Evolutionary conservation across 441 rosid genomes (phyloP).

Genomic region (Heliophila coronopifolia): DNA sequence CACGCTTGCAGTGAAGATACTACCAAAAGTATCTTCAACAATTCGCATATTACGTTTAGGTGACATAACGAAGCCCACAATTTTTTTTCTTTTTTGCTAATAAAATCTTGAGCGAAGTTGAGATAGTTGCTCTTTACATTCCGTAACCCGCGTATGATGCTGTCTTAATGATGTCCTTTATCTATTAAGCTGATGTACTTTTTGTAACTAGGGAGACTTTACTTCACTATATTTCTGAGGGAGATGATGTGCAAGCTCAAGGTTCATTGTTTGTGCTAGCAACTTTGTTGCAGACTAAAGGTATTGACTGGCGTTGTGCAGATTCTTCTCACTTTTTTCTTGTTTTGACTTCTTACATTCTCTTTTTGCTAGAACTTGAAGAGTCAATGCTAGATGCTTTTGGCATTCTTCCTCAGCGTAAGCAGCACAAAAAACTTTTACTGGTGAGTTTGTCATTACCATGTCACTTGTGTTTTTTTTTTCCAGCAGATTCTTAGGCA

Average conservation of each 20-base stretch:
- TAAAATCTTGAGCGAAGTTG: neutral
- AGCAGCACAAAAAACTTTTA: slow-evolving; percentile 91
- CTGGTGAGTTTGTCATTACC: slow-evolving; percentile 50
- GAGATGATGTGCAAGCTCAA: slow-evolving; percentile 72
- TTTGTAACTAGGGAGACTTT: slow-evolving; percentile 63
- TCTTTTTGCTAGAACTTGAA: slow-evolving; percentile 64
- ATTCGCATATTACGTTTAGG: slow-evolving; percentile 57
- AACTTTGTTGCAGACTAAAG: slow-evolving; percentile 97
- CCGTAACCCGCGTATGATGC: neutral
- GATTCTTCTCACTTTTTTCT: slow-evolving; percentile 12
- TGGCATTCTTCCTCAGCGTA: slow-evolving; percentile 97
- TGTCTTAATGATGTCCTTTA: neutral
- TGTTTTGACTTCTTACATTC: slow-evolving; percentile 27
- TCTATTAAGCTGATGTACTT: slow-evolving; percentile 1
- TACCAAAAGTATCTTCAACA: slow-evolving; percentile 24
- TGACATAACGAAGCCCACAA: too few relatives aligned
- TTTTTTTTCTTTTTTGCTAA: too few relatives aligned
- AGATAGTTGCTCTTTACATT: slow-evolving; percentile 1
- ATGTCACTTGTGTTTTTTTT: neutral
- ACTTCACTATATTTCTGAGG: slow-evolving; percentile 58
- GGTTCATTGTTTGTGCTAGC: slow-evolving; percentile 90
- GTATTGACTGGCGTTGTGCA: slow-evolving; percentile 38
- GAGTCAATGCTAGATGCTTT: slow-evolving; percentile 96
- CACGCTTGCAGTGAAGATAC: slow-evolving; percentile 37
- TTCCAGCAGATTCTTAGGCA: slow-evolving; percentile 4